Percentiles rank a stretch among this genome's conserved stretches.
Evolutionary conservation across 2,329 filamentous ascomycete species (phyloP).

Genomic region (Beauveria brongniartii): DNA sequence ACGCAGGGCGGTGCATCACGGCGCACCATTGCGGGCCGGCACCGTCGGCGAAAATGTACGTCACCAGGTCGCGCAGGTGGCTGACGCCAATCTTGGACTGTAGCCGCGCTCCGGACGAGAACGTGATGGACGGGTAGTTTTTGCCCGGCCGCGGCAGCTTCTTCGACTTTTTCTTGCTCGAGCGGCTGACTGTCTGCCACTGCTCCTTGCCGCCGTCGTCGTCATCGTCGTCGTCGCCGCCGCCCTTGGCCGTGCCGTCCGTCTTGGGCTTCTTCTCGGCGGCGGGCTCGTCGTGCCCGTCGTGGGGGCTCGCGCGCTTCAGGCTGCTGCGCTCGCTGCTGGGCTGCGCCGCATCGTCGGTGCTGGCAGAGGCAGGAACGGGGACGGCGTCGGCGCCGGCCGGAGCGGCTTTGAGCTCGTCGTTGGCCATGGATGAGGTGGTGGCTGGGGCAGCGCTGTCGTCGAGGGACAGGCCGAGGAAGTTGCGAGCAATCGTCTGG

Average conservation of each 20-base stretch:
- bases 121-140: constrained; percentile 52
- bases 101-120: constrained; percentile 49
- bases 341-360: constrained; percentile 9
- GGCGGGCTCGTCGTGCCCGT: constrained; percentile 16
- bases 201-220: constrained; percentile 24
- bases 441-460: background rate
- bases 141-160: constrained; percentile 49
- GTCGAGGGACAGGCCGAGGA: constrained; percentile 10
- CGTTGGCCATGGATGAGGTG: background rate
- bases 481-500: constrained; percentile 14
- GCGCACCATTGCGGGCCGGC: constrained; percentile 57
- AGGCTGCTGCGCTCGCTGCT: constrained; percentile 31
- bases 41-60: constrained; percentile 62
- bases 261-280: constrained; percentile 5
- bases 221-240: constrained; percentile 24
- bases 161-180: constrained; percentile 48
- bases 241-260: constrained; percentile 23
- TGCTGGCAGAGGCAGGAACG: background rate
- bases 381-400: background rate
- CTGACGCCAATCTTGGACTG: constrained; percentile 55
- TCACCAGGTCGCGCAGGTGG: constrained; percentile 53
- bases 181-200: constrained; percentile 49
- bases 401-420: background rate
- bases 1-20: constrained; percentile 53
- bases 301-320: constrained; percentile 43